A percentile compares a stretch with the other conserved stretches of the same genome.
Evolutionary conservation across 2,329 filamentous ascomycete species (phyloP).

Genomic region (Botrytis aclada): DNA sequence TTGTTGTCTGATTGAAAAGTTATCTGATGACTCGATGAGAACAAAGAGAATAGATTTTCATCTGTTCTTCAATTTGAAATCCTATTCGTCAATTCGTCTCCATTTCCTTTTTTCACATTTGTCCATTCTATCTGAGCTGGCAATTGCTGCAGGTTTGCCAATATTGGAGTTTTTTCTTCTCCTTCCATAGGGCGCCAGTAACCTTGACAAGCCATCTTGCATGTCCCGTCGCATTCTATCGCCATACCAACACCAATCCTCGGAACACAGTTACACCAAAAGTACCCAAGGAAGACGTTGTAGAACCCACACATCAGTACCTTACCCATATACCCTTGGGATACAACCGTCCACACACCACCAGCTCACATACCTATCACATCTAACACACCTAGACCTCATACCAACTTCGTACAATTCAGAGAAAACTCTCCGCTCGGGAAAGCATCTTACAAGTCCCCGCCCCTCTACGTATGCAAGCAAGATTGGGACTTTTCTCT

Average conservation of each 20-base stretch:
- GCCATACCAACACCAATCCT: slow-evolving; percentile 8
- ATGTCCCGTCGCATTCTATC: slow-evolving; percentile 12
- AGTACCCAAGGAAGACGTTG: slow-evolving; percentile 1
- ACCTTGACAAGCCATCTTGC: slow-evolving; percentile 22
- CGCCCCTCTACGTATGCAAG: slow-evolving; percentile 19
- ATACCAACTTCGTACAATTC: background rate
- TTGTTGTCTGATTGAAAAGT: background rate
- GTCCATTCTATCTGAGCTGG: slow-evolving; percentile 11
- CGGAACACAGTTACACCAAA: background rate
- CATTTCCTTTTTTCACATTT: background rate
- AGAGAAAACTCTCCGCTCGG: slow-evolving; percentile 9
- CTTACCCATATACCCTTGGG: slow-evolving; percentile 7
- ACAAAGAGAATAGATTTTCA: slow-evolving; percentile 12
- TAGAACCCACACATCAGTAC: slow-evolving; percentile 15
- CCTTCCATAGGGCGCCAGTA: slow-evolving; percentile 1
- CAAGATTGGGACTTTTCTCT: background rate
- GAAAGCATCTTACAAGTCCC: slow-evolving; percentile 14
- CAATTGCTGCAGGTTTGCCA: slow-evolving; percentile 15
- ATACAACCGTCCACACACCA: slow-evolving; percentile 9
- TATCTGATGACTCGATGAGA: background rate
- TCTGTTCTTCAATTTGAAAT: background rate
- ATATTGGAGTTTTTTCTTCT: background rate
- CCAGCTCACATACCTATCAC: background rate
- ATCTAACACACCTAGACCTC: background rate
- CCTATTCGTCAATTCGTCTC: slow-evolving; percentile 7